phyloP scores from a whole-genome alignment of 441 rosid genomes.

The Sinapis alba region DNA sequence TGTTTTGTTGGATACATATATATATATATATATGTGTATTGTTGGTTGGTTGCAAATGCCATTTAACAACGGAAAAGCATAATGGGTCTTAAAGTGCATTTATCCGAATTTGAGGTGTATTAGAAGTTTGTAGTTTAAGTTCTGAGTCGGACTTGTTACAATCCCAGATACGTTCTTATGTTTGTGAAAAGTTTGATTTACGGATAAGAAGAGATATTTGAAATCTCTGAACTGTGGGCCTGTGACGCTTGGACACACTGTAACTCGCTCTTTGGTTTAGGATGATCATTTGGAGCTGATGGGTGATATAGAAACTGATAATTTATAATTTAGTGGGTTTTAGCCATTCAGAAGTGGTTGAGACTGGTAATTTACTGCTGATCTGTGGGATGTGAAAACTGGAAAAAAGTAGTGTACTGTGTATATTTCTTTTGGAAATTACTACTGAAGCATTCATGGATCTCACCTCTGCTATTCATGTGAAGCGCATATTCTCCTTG shows the following conservation, averaged over 20 bases:
- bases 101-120: not conserved
- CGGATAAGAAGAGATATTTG: not conserved
- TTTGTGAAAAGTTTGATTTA: not conserved
- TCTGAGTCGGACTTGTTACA: not conserved
- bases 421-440: not conserved
- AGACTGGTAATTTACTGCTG: not conserved
- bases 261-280: not conserved
- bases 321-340: not conserved
- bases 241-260: not conserved
- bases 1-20: too few species aligned
- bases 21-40: too few species aligned
- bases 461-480: not conserved
- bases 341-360: not conserved
- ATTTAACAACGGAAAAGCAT: not conserved
- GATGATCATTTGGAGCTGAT: not conserved
- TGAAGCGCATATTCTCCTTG: too few species aligned
- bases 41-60: not conserved
- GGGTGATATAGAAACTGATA: not conserved
- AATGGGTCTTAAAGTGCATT: not conserved
- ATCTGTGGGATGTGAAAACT: not conserved
- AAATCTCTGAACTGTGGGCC: not conserved
- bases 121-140: not conserved
- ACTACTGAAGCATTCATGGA: not conserved
- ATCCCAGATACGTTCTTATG: not conserved
- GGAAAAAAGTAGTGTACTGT: not conserved